phyloP scores from a whole-genome alignment of 306 rosid species.

The Fragaria ananassa region DNA sequence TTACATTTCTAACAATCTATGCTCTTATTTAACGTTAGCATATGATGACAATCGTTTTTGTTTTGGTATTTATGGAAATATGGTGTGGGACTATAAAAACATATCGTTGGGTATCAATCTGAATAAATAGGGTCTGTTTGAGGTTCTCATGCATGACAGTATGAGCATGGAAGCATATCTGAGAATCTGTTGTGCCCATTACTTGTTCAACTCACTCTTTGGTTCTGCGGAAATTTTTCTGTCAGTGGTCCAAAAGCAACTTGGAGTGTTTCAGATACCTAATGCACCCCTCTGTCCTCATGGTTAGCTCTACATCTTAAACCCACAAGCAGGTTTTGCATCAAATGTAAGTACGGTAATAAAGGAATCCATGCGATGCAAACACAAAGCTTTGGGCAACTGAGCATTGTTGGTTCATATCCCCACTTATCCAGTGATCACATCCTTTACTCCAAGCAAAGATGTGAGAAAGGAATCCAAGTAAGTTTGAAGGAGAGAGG shows the following conservation, averaged over 20 bases:
- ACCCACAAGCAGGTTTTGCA: not conserved
- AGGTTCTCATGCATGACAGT: not conserved
- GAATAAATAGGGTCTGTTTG: not conserved
- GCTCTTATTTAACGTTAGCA: not conserved
- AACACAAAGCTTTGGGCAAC: not conserved
- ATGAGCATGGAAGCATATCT: conserved; percentile 5
- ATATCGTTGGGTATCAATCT: not conserved
- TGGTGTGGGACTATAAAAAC: not conserved
- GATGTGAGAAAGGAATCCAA: not conserved
- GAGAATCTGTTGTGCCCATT: not conserved
- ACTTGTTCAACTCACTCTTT: not conserved
- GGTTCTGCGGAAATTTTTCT: not conserved
- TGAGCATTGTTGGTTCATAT: not conserved
- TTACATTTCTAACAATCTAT: not conserved
- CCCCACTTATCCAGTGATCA: too few relatives aligned
- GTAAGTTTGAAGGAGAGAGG: not conserved
- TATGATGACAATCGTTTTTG: not conserved
- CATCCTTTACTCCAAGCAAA: not conserved
- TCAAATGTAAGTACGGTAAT: not conserved
- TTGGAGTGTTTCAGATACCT: not conserved
- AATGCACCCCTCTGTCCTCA: not conserved
- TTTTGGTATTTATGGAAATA: not conserved
- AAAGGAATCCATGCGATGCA: not conserved
- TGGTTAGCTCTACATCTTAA: not conserved
- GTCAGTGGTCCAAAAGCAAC: not conserved